A percentile compares a stretch with the other conserved stretches of the same genome.
Evolutionary conservation across 768 basidiomycete species (phyloP).

Genomic region (Rhizopogon salebrosus): DNA sequence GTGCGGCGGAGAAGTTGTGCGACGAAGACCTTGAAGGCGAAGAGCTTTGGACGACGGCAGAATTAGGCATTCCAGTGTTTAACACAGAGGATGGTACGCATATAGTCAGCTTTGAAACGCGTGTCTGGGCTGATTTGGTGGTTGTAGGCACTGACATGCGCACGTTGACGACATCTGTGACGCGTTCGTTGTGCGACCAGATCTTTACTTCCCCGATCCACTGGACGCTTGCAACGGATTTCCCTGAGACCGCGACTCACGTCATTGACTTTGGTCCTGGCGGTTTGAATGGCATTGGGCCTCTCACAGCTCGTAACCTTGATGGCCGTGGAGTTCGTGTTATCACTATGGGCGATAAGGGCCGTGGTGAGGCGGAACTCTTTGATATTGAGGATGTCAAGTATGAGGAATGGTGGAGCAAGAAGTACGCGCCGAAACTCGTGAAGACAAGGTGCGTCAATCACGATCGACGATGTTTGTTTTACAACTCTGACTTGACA

Average conservation of each 20-base stretch:
- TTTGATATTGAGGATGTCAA: slow-evolving; percentile 62
- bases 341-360: slow-evolving; percentile 86
- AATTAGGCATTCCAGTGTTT: slow-evolving; percentile 81
- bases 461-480: slow-evolving; percentile 1
- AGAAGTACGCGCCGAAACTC: slow-evolving; percentile 78
- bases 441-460: slow-evolving; percentile 78
- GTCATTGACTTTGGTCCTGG: slow-evolving; percentile 97
- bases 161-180: slow-evolving; percentile 59
- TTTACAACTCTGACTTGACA: slow-evolving; percentile 1
- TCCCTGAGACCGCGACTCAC: slow-evolving; percentile 89
- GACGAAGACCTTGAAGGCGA: slow-evolving; percentile 71
- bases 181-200: slow-evolving; percentile 86
- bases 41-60: slow-evolving; percentile 68
- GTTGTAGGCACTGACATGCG: slow-evolving; percentile 80
- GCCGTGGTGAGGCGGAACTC: slow-evolving; percentile 83
- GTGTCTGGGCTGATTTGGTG: slow-evolving; percentile 11
- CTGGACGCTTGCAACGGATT: slow-evolving; percentile 86
- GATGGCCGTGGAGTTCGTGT: slow-evolving; percentile 93
- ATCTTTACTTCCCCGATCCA: slow-evolving; percentile 91
- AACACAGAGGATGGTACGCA: slow-evolving; percentile 87
- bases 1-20: slow-evolving; percentile 70
- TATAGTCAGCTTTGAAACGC: slow-evolving; percentile 13
- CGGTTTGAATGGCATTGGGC: slow-evolving; percentile 88
- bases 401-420: slow-evolving; percentile 87
- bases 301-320: slow-evolving; percentile 82